Percentiles rank a stretch among this genome's conserved stretches.
These are phyloP conservation scores for Blattamonas nauphoetae DNA, from an alignment of 78 protist species.

Conservation along the genomic window DNA sequence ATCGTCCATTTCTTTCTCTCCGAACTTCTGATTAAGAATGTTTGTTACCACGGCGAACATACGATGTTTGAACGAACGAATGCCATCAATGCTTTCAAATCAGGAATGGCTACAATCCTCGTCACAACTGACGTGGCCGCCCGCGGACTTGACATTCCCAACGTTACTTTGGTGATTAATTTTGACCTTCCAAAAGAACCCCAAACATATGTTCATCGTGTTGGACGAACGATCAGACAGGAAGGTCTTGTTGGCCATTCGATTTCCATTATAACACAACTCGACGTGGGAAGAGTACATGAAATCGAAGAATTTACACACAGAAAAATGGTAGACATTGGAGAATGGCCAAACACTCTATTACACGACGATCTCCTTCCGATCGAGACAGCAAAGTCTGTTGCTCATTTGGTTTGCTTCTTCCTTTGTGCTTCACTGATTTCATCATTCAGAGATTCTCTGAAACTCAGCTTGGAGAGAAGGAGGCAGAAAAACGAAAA, in stretches of 20 bases:
- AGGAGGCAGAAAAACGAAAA: neutral
- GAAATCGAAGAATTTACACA: neutral
- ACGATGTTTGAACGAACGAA: neutral
- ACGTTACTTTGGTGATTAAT: conserved; percentile 21
- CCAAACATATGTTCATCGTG: conserved; percentile 35
- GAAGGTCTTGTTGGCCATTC: conserved; percentile 7
- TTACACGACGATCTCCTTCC: neutral
- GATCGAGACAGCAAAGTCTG: neutral
- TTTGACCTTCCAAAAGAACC: conserved; percentile 34
- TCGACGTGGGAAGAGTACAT: neutral
- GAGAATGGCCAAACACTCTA: neutral
- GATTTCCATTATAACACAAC: neutral
- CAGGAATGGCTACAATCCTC: neutral
- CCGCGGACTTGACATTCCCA: conserved; percentile 32
- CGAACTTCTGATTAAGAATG: neutral
- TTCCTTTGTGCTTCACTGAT: neutral
- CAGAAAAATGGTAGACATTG: neutral
- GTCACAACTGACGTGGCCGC: conserved; percentile 43
- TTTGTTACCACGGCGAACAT: neutral
- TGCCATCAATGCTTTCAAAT: neutral
- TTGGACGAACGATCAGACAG: conserved; percentile 35
- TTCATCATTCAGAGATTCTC: neutral
- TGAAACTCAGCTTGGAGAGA: neutral
- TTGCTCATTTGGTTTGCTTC: neutral
- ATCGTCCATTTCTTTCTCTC: neutral